A percentile compares a stretch with the other conserved stretches of the same genome.
phyloP scores from a whole-genome alignment of 2,329 filamentous ascomycete species.

The Scytalidium sp. region DNA sequence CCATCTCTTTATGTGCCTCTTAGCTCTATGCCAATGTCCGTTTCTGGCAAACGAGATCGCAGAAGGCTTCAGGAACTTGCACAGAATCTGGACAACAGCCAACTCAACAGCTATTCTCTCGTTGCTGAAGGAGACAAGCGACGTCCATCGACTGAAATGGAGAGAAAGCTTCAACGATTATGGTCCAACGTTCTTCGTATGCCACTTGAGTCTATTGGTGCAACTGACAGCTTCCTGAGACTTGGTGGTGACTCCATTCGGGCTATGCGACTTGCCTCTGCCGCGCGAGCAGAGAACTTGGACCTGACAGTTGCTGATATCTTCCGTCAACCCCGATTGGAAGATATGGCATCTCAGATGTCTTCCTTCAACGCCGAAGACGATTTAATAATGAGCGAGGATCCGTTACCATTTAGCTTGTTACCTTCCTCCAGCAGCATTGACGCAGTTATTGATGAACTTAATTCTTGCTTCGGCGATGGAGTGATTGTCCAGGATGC shows the following conservation, averaged over 20 bases:
- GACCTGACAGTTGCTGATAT: constrained; percentile 3
- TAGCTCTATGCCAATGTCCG: constrained; percentile 1
- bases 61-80: not conserved
- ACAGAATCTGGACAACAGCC: not conserved
- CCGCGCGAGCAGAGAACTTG: constrained; percentile 3
- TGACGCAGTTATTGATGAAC: too few relatives aligned
- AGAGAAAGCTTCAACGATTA: constrained; percentile 2
- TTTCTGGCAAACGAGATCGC: constrained; percentile 10
- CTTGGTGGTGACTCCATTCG: constrained; percentile 44
- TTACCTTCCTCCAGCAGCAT: too few relatives aligned
- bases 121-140: too few relatives aligned
- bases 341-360: constrained; percentile 6
- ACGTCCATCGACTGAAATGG: not conserved
- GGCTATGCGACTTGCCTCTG: constrained; percentile 37
- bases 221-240: constrained; percentile 39
- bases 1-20: constrained; percentile 10
- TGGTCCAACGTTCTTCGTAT: constrained; percentile 4
- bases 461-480: not conserved
- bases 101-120: not conserved
- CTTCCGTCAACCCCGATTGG: constrained; percentile 1
- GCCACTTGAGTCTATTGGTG: constrained; percentile 27
- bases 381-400: too few relatives aligned
- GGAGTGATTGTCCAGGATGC: constrained; percentile 28
- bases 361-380: too few relatives aligned
- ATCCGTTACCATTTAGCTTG: too few relatives aligned